Base-by-base conservation (phyloP, 2,329 filamentous ascomycete genomes). In the Fusarium albidum region DNA sequence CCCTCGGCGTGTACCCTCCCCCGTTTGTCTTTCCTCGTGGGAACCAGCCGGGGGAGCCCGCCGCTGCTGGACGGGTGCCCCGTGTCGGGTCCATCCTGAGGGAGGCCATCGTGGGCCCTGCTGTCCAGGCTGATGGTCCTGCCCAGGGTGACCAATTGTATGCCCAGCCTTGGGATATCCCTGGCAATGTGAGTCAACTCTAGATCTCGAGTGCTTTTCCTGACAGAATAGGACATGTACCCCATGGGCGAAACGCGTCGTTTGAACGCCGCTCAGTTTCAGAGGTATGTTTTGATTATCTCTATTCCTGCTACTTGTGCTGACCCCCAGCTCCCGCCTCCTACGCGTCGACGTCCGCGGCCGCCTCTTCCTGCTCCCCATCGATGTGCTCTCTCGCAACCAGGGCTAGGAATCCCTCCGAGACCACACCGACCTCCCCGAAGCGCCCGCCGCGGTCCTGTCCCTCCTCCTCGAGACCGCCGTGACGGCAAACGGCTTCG, bases 381-480 rank as follows among this genome's bases (percentile, higher is more conserved):
- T 29, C 31, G 37, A 47, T 31, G 26, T 37, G n/a, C 12, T 43
- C 43, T 33, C 18, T 17, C 27, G 18, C 8, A 53, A 51, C 15
- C 43, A 44, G 18, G 46, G 53, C 34, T 55, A 56, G 48, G 45
- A 43, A 34, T 47, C 48, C 46, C 42, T 59, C 47, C 49, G 21
- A 32, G 32, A 34, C 26, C 14, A 31, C 14, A 26, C 18, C 14
- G 21, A 25, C 21, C 37, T 49, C 9, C 39, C 53, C 9, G 14
- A 54, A 8, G 28, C 61, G 5, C 29, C 57, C 11, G 41, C 59
- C n/a, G 35, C 53, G 6, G 39, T 68, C 14, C 63, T 69, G 14
- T 33, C 45, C n/a, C 37, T 70, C 18, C 48, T 71, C 6, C 47
- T 67, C 3, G 52, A 62, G 28, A 41, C 55, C 12, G 45, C 55